Conservation (phyloP, 495 filamentous ascomycete species). For the Aspergillus campestris region DNA sequence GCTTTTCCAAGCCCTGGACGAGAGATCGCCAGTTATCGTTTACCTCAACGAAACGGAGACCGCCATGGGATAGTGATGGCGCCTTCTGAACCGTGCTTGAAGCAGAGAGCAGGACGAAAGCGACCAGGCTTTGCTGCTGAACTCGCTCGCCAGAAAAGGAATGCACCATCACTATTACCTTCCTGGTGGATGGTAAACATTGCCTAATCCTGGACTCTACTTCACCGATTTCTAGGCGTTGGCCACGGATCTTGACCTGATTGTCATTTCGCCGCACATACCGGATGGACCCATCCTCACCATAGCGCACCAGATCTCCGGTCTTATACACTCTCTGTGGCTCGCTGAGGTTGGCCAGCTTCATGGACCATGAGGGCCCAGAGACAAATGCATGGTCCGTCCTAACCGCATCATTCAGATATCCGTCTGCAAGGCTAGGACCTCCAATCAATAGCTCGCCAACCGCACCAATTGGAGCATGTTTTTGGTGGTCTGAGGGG, state of each 20-base stretch:
- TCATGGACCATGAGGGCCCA: constrained; percentile 1
- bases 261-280: constrained; percentile 2
- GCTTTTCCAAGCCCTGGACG: no score
- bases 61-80: no score
- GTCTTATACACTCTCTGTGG: constrained; percentile 6
- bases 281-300: constrained; percentile 6
- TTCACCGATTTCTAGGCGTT: constrained; percentile 32
- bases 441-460: constrained; percentile 35
- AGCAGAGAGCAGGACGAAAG: no score
- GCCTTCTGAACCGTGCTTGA: no score
- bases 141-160: neutral
- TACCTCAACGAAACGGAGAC: no score
- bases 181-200: constrained; percentile 5
- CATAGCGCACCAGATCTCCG: constrained; percentile 4
- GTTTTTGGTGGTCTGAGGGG: constrained; percentile 20
- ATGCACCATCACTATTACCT: neutral
- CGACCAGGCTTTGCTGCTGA: no score
- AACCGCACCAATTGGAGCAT: constrained; percentile 33
- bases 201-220: no score
- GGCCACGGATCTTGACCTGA: constrained; percentile 24
- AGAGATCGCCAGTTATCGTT: no score
- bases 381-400: constrained; percentile 1
- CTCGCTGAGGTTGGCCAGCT: neutral
- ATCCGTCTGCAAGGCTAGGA: constrained; percentile 13
- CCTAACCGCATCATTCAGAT: constrained; percentile 1